Evolutionary conservation across 495 filamentous ascomycete species (phyloP).

Genomic region (Penicillium goetzii): DNA sequence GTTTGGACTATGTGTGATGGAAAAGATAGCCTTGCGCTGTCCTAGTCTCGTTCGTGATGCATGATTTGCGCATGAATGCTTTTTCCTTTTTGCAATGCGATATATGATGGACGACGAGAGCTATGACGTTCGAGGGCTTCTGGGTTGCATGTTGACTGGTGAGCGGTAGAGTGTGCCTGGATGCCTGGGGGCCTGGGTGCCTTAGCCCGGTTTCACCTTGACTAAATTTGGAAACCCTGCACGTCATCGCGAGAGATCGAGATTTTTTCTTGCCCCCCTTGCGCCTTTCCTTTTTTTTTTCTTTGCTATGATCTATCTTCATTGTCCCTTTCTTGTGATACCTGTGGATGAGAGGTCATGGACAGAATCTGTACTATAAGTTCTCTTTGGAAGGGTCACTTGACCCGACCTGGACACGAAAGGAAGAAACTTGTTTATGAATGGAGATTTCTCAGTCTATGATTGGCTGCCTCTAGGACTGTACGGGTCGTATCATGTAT

Average conservation of each 20-base stretch:
- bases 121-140: not conserved
- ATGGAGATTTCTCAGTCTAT: conserved; percentile 1
- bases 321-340: conserved; percentile 4
- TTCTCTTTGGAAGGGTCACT: not conserved
- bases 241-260: not conserved
- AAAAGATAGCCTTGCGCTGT: not conserved
- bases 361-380: conserved; percentile 9
- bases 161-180: not conserved
- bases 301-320: not conserved
- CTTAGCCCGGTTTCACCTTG: not conserved
- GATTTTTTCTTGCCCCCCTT: not conserved
- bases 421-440: not conserved
- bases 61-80: not conserved
- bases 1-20: not conserved
- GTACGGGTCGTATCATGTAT: not conserved
- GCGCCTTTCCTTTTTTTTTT: not conserved
- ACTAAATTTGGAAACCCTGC: not conserved
- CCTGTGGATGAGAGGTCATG: conserved; percentile 6
- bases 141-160: not conserved
- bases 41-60: not conserved
- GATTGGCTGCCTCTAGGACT: not conserved
- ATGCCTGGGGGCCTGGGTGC: not conserved
- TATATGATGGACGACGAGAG: not conserved
- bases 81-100: not conserved
- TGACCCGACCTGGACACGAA: not conserved